A percentile compares a stretch with the other conserved stretches of the same genome.
Evolutionary conservation across 192 early-diverging fungal genomes (phyloP).

Genomic region (Linnemannia zychae): DNA sequence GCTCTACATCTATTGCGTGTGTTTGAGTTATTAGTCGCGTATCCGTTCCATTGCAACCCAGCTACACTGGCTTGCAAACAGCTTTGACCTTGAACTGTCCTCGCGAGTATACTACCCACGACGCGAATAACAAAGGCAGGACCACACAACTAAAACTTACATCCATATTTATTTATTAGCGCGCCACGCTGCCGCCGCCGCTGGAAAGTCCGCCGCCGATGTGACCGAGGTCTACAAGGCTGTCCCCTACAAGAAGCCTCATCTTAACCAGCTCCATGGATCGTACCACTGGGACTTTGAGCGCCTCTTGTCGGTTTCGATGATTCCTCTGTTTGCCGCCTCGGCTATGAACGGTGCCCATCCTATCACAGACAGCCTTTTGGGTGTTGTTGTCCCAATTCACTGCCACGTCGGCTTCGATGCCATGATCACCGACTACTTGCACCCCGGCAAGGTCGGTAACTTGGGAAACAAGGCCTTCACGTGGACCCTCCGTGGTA

Average conservation of each 20-base stretch:
- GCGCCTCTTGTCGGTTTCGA: slow-evolving; percentile 81
- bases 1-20: neutral
- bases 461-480: slow-evolving; percentile 71
- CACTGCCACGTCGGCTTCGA: slow-evolving; percentile 93
- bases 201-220: slow-evolving; percentile 26
- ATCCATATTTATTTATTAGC: slow-evolving; percentile 24
- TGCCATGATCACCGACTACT: slow-evolving; percentile 85
- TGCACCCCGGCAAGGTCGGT: slow-evolving; percentile 74
- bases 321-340: slow-evolving; percentile 83
- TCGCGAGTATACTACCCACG: too few relatives aligned
- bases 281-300: slow-evolving; percentile 98
- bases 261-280: slow-evolving; percentile 79
- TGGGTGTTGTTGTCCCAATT: slow-evolving; percentile 92
- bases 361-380: slow-evolving; percentile 88
- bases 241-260: slow-evolving; percentile 59
- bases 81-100: too few relatives aligned
- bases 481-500: slow-evolving; percentile 73
- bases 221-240: slow-evolving; percentile 56
- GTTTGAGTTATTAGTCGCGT: neutral
- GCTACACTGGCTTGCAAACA: neutral
- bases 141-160: neutral
- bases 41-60: neutral
- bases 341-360: slow-evolving; percentile 85
- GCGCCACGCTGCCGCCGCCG: slow-evolving; percentile 21
- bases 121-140: too few relatives aligned